These are phyloP conservation scores for Syncephalastrum contaminatum DNA, from an alignment of 371 early-diverging fungal genomes.

Conservation along the genomic window DNA sequence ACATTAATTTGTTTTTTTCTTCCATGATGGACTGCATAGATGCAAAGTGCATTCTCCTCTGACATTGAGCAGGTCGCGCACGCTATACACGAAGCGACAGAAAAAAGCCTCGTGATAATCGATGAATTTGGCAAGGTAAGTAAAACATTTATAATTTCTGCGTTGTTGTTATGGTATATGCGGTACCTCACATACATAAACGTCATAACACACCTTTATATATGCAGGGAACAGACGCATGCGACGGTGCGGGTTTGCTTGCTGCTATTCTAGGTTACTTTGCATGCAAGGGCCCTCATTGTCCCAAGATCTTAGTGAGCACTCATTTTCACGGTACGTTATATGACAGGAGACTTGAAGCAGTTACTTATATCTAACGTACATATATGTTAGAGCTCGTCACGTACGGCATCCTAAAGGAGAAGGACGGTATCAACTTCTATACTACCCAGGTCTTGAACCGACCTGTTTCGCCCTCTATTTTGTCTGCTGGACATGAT, in stretches of 20 bases:
- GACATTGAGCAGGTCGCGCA: conserved; percentile 68
- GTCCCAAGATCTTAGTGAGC: conserved; percentile 53
- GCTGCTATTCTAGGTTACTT: conserved; percentile 58
- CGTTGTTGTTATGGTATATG: neutral
- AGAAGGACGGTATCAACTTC: conserved; percentile 10
- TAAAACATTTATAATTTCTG: neutral
- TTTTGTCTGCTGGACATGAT: neutral
- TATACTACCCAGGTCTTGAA: conserved; percentile 32
- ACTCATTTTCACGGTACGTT: conserved; percentile 71
- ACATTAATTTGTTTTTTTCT: neutral
- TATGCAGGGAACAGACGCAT: conserved; percentile 36
- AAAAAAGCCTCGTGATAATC: conserved; percentile 54
- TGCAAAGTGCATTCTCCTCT: conserved; percentile 69
- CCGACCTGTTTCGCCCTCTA: neutral
- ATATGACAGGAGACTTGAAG: too few species aligned
- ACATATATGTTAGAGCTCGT: neutral
- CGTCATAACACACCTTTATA: too few species aligned
- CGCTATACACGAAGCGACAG: conserved; percentile 53
- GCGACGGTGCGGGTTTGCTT: conserved; percentile 64
- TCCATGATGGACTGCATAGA: conserved; percentile 28
- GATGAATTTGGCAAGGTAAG: conserved; percentile 65
- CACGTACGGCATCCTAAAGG: conserved; percentile 4
- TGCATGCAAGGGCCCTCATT: conserved; percentile 28
- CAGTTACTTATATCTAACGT: neutral
- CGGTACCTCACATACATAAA: neutral